Conservation (phyloP, 2,329 filamentous ascomycete species). For the Chrysoporthe deuterocubensis region DNA sequence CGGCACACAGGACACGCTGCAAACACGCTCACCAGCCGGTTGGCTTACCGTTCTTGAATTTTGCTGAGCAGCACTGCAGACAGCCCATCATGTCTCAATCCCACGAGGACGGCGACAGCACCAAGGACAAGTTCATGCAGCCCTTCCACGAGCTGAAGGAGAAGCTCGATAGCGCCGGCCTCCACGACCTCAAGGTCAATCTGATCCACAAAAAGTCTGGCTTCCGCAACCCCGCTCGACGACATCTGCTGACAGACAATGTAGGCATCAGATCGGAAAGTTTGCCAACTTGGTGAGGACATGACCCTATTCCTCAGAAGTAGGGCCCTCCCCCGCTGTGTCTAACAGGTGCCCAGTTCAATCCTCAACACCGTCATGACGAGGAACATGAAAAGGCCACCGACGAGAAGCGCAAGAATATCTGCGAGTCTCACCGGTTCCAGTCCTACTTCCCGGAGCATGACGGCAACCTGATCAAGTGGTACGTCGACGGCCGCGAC, state of each 20-base stretch:
- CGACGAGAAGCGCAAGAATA: constrained; percentile 76
- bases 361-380: constrained; percentile 88
- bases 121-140: constrained; percentile 54
- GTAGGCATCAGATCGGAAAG: constrained; percentile 64
- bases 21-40: neutral
- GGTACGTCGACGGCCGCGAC: constrained; percentile 94
- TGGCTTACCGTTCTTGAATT: neutral
- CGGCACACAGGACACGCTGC: too few relatives aligned
- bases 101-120: constrained; percentile 30
- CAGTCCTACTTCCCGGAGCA: constrained; percentile 88
- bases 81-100: constrained; percentile 21
- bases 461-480: constrained; percentile 86
- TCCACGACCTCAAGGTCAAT: constrained; percentile 61
- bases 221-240: constrained; percentile 1
- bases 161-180: constrained; percentile 56
- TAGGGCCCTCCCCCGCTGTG: too few relatives aligned
- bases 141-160: constrained; percentile 53
- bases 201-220: constrained; percentile 63
- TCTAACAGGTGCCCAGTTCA: constrained; percentile 57
- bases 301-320: neutral
- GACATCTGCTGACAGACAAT: constrained; percentile 12
- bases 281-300: constrained; percentile 62
- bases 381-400: constrained; percentile 87
- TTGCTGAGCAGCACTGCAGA: neutral
- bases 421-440: constrained; percentile 78